Percentiles rank a stretch among this genome's conserved stretches.
phyloP scores from a whole-genome alignment of 495 filamentous ascomycete genomes.

The Jackrogersella minutella region DNA sequence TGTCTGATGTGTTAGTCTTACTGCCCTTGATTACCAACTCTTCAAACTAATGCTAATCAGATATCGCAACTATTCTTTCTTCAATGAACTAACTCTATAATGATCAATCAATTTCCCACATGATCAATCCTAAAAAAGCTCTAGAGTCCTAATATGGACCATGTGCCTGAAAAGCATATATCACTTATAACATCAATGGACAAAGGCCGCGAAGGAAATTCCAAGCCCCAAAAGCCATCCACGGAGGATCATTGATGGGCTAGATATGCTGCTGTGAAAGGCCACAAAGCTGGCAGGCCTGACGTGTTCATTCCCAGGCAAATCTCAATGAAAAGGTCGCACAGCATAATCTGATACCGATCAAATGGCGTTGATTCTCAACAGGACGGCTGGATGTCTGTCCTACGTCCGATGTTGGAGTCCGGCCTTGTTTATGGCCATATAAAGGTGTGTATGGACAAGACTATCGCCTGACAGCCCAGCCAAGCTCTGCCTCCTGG shows the following conservation, averaged over 20 bases:
- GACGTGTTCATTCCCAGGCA: constrained; percentile 1
- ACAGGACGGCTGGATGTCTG: background rate
- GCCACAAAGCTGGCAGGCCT: background rate
- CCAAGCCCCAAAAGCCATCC: background rate
- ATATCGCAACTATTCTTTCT: background rate
- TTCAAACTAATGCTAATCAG: background rate
- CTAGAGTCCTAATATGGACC: background rate
- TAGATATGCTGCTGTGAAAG: background rate
- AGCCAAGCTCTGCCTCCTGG: background rate
- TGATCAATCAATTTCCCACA: constrained; percentile 12
- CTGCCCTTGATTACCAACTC: background rate
- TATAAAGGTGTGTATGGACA: background rate
- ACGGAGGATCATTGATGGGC: background rate
- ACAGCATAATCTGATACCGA: constrained; percentile 7
- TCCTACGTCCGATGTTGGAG: background rate
- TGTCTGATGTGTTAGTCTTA: background rate
- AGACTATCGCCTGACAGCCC: background rate
- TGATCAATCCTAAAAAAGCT: background rate
- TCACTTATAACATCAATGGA: background rate
- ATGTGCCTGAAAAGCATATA: background rate
- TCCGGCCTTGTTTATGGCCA: background rate
- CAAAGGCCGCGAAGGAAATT: constrained; percentile 1
- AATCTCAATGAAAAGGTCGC: constrained; percentile 3
- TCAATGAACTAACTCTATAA: too few relatives aligned
- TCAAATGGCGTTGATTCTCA: background rate